Base-by-base conservation (phyloP, 306 rosid genomes). In the Trifolium subterraneum region DNA sequence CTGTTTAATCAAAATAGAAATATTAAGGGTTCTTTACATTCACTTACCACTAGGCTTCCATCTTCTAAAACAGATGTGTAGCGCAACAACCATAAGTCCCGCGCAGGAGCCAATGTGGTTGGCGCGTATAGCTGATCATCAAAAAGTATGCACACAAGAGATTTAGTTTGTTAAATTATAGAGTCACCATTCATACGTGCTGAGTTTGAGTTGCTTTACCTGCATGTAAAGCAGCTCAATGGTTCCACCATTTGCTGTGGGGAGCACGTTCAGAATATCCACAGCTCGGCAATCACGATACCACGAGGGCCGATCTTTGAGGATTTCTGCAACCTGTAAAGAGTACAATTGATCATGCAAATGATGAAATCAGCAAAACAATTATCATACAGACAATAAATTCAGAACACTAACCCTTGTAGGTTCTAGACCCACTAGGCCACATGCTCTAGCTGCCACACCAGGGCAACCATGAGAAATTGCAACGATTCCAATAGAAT, bases 401-500 rank as follows among this genome's bases (percentile, higher is more conserved):
- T 35, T 31, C 10, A 3, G 27, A 65, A 27, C 61, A 85, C 97
- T 87, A 75, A 95, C 99, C 96, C 99, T 86, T 72, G 96, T 87
- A 75, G 99, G 99, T 78, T 95, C 99, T 31, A 95, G 92, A 80
- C 99, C 98, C 88, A 95, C 99, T 84, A 95, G 88, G 85, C 99
- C 99, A 36, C 98, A 95, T 79, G 99, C 99, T 65, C 99, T 92
- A 82, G 99, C 98, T 85, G 99, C 99, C 96, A 92, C 99, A 75
- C 99, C 99, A 86, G 93, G 72, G 90, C 98, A 92, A 90, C 98
- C 99, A 89, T 95, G 98, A 86, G 96, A 95, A 86, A 95, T 95
- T 82, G 99, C 98, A 86, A 95, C 93, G 90, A 95, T 95, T 90
- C 99, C 99, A 92, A 95, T 95, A 88, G 99, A 95, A 87, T 95